Evolutionary conservation across 176 grass and related monocot species (phyloP).

Genomic region (Bonia amplexicaulis): DNA sequence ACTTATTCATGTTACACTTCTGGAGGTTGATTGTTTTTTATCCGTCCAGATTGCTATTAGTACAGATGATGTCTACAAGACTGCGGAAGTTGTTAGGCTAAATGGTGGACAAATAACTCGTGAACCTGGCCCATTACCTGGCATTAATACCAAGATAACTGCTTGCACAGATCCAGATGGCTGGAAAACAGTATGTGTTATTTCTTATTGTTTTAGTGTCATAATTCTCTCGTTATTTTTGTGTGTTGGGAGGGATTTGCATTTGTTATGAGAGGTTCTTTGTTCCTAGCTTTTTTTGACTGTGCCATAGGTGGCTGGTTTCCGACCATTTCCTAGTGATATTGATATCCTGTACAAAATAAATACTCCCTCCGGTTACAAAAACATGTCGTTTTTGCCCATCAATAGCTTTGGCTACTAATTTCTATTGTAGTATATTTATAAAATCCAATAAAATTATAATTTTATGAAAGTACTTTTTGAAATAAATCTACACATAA

Average conservation of each 20-base stretch:
- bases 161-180: constrained; percentile 92
- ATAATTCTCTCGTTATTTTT: neutral
- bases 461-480: too few species aligned
- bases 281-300: neutral
- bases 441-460: too few species aligned
- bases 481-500: too few species aligned
- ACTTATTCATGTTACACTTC: neutral
- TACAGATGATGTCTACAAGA: constrained; percentile 99
- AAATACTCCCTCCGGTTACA: neutral
- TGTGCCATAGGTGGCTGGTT: neutral
- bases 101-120: constrained; percentile 71
- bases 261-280: constrained; percentile 6
- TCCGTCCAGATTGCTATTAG: constrained; percentile 80
- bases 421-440: too few species aligned
- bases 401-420: too few species aligned
- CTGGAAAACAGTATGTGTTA: constrained; percentile 82
- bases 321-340: neutral
- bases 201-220: constrained; percentile 15
- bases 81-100: constrained; percentile 67
- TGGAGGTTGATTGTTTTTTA: constrained; percentile 15
- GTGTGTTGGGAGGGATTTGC: neutral
- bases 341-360: neutral
- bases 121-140: constrained; percentile 94
- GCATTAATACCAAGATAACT: constrained; percentile 87
- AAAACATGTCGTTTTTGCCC: too few species aligned